Evolutionary conservation across 2,329 filamentous ascomycete genomes (phyloP), one percentile per base, ranked within the genome.

Genomic region (Didymella arachidicola): DNA sequence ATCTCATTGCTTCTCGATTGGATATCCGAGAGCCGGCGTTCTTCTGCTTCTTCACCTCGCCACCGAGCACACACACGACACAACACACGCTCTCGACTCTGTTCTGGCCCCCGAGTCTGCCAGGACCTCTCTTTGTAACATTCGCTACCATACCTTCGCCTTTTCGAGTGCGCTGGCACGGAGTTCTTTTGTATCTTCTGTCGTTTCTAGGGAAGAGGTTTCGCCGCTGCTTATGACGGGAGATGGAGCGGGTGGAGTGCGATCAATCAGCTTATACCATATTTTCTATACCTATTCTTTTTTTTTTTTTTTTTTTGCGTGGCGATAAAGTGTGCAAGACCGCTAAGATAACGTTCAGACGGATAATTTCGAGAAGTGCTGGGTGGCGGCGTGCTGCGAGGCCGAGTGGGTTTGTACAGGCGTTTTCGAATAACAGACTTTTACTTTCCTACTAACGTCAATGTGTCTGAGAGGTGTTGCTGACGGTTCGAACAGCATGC

Each of bases 1-100:
- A 18, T 47, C 42, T 29, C 50, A 46, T 54, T 54, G 51, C 51
- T 41, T 47, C 51, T 47, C 43, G 43, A 42, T 54, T 54, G 45
- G 53, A 55, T 49, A 55, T 43, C 36, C 16, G 53, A 55, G 44
- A 43, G 44, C 53, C 25, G 51, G 51, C 42, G 51, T 54, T 49
- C n/a, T 19, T 30, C 16, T 38, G 30, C 38, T 45, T 38, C 42
- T 53, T 45, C 7, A 12, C 38, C 34, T 39, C 27, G 42, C 42
- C 32, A 25, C 32, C 25, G 32, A 46, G 22, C 30, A 48, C n/a
- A 54, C 25, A 54, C 51, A 54, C 43, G 27, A 19, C 44, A n/a
- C 29, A 27, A 19, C 44, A n/a, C 29, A 43, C 18, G 39, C 46
- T 39, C 29, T 47, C 50, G 32, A 36, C 41, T 45, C 50, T 36